phyloP scores from a whole-genome alignment of 352 stramenopile species.

The Elongisporangium undulatum region DNA sequence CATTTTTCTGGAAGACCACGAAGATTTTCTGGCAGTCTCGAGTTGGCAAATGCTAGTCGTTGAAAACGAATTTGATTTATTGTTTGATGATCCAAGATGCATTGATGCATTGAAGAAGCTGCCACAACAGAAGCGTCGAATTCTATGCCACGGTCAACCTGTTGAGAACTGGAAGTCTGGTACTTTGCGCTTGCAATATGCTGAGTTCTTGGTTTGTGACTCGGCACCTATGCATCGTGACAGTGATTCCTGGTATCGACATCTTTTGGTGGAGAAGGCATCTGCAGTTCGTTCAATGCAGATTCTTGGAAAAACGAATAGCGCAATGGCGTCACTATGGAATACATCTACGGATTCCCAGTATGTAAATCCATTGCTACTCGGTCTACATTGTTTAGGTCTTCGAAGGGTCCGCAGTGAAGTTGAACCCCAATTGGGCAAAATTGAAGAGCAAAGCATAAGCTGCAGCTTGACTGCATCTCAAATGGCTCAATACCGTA shows the following conservation, averaged over 20 bases:
- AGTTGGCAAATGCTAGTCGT: conserved; percentile 73
- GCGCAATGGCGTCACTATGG: conserved; percentile 30
- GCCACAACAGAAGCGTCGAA: conserved; percentile 37
- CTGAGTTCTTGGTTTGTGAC: conserved; percentile 45
- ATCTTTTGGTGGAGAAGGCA: conserved; percentile 30
- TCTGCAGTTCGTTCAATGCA: conserved; percentile 39
- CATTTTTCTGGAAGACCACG: conserved; percentile 45
- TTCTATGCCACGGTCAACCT: conserved; percentile 60
- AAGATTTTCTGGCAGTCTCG: conserved; percentile 37
- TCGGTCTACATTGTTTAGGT: conserved; percentile 56
- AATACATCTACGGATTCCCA: conserved; percentile 30
- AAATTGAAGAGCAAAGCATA: conserved; percentile 82
- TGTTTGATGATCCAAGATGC: conserved; percentile 38
- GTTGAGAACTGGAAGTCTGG: conserved; percentile 55
- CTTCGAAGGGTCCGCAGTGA: conserved; percentile 69
- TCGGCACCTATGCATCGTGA: conserved; percentile 3
- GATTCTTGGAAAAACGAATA: conserved; percentile 39
- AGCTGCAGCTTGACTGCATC: conserved; percentile 42
- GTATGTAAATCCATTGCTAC: conserved; percentile 33
- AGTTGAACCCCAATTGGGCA: conserved; percentile 71
- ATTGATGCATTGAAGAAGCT: conserved; percentile 39
- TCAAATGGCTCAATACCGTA: conserved; percentile 66
- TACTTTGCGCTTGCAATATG: conserved; percentile 32
- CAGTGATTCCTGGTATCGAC: neutral
- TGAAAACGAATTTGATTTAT: conserved; percentile 54